Percentiles rank a stretch among this genome's conserved stretches.
Conservation (phyloP, 2,329 filamentous ascomycete species). For the Pseudocercospora pini-densiflorae region DNA sequence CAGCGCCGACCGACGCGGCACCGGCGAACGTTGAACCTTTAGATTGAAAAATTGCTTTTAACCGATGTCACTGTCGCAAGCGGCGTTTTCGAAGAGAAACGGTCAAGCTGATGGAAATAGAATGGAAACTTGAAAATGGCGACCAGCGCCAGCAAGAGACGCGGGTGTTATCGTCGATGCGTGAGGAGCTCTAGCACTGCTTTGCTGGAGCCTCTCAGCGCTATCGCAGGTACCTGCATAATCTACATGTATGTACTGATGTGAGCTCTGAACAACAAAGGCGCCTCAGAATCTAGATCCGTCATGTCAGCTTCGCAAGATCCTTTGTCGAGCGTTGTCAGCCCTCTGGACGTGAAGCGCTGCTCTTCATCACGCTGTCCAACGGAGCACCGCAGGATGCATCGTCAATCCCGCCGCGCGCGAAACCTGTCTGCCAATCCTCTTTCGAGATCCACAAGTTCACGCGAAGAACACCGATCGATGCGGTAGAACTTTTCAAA, state of each 20-base stretch:
- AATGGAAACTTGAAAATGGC: not conserved
- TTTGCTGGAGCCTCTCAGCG: conserved; percentile 1
- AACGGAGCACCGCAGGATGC: conserved; percentile 8
- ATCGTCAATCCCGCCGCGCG: conserved; percentile 3
- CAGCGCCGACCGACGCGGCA: conserved; percentile 3
- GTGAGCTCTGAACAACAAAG: not conserved
- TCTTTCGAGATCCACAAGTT: not conserved
- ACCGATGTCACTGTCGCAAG: not conserved
- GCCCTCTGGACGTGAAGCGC: conserved; percentile 1
- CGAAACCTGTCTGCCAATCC: not conserved
- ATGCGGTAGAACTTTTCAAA: not conserved
- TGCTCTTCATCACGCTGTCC: not conserved
- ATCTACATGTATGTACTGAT: conserved; percentile 1
- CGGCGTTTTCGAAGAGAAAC: not conserved
- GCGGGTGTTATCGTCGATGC: conserved; percentile 4
- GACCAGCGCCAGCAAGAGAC: not conserved
- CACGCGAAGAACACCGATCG: conserved; percentile 4
- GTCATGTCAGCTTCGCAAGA: not conserved
- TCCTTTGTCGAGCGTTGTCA: not conserved
- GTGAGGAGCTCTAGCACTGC: not conserved
- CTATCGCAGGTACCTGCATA: conserved; percentile 6
- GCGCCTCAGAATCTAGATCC: not conserved
- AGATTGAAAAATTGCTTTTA: not conserved
- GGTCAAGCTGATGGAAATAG: not conserved
- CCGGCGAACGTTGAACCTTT: conserved; percentile 10